Percentiles rank a stretch among this genome's conserved stretches.
phyloP scores from a whole-genome alignment of 2,329 filamentous ascomycete species.

The Thelonectria olida region DNA sequence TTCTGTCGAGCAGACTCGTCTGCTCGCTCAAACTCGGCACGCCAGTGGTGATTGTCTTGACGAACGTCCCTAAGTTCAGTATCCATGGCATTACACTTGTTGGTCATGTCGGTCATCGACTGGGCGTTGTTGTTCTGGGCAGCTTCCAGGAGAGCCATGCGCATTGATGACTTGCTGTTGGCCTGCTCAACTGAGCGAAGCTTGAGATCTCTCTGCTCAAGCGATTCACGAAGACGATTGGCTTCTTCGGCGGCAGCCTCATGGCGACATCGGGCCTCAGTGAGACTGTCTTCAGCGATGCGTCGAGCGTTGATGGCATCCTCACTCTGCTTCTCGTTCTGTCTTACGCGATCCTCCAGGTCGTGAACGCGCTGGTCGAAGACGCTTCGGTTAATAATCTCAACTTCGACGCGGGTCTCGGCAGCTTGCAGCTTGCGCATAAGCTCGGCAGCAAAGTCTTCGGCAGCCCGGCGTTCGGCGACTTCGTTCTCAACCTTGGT shows the following conservation, averaged over 20 bases:
- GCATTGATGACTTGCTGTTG: conserved; percentile 65
- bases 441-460: conserved; percentile 63
- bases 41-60: conserved; percentile 69
- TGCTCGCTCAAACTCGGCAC: conserved; percentile 67
- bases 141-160: conserved; percentile 73
- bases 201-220: conserved; percentile 76
- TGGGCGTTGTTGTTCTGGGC: conserved; percentile 68
- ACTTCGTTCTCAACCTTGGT: conserved; percentile 59
- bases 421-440: conserved; percentile 64
- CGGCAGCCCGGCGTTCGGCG: conserved; percentile 58
- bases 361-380: conserved; percentile 71
- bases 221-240: conserved; percentile 69
- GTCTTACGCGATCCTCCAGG: conserved; percentile 73
- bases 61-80: conserved; percentile 63
- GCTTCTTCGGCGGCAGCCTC: conserved; percentile 78
- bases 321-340: conserved; percentile 71
- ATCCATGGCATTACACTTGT: conserved; percentile 63
- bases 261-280: conserved; percentile 76
- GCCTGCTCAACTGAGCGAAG: conserved; percentile 68
- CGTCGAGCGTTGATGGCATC: conserved; percentile 70
- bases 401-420: conserved; percentile 67
- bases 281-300: conserved; percentile 75
- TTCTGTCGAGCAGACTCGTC: conserved; percentile 61
- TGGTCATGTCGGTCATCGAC: conserved; percentile 63
- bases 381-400: conserved; percentile 68